Evolutionary conservation across 2,329 filamentous ascomycete genomes (phyloP).

Genomic region (Talaromyces sp.): DNA sequence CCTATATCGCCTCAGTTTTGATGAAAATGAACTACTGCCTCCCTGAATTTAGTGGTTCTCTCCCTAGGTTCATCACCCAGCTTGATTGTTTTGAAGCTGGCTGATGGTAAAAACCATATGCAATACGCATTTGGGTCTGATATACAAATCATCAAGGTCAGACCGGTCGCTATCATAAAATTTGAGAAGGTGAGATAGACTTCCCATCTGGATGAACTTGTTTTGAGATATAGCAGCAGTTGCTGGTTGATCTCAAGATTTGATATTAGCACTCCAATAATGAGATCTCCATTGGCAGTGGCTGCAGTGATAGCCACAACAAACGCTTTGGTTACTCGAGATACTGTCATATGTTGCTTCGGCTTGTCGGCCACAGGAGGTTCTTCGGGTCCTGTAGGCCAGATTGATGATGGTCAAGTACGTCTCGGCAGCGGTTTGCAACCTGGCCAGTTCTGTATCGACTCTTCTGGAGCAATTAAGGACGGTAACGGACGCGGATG

Average conservation of each 20-base stretch:
- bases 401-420: conserved; percentile 61
- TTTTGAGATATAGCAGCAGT: background rate
- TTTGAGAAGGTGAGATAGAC: background rate
- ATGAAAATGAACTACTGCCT: background rate
- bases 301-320: conserved; percentile 40
- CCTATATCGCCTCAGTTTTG: background rate
- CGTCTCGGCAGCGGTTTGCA: conserved; percentile 52
- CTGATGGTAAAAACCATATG: background rate
- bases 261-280: conserved; percentile 22
- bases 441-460: conserved; percentile 54
- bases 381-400: conserved; percentile 54
- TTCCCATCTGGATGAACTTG: background rate
- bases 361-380: conserved; percentile 50
- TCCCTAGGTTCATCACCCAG: background rate
- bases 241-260: background rate
- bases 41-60: background rate
- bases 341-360: conserved; percentile 50
- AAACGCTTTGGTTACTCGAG: conserved; percentile 41
- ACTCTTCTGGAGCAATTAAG: conserved; percentile 51
- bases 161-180: background rate
- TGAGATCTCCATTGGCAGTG: conserved; percentile 39
- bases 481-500: conserved; percentile 59
- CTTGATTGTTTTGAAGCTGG: background rate
- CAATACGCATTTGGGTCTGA: background rate
- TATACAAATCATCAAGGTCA: background rate